Conservation (phyloP, 495 filamentous ascomycete species). For the Letharia columbiana region DNA sequence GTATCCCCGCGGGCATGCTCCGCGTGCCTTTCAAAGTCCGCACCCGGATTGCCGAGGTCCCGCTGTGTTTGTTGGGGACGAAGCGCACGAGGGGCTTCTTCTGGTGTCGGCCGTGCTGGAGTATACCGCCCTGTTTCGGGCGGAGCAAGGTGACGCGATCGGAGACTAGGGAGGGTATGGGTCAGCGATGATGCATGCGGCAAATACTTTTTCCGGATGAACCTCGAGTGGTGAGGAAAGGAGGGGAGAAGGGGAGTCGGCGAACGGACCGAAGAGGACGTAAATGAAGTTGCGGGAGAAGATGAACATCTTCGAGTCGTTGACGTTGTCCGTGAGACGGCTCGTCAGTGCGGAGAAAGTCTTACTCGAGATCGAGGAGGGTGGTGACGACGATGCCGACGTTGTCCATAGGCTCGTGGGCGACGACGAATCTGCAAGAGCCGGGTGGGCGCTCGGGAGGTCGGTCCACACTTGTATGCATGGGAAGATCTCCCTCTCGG, state of each 20-base stretch:
- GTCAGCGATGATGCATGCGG: background rate
- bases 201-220: too few species aligned
- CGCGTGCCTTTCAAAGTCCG: background rate
- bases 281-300: constrained; percentile 1
- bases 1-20: constrained; percentile 4
- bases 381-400: background rate
- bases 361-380: background rate
- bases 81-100: background rate
- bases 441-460: background rate
- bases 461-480: background rate
- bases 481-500: background rate
- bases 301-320: background rate
- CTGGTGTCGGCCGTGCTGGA: background rate
- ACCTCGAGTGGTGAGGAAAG: background rate
- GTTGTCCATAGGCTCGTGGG: background rate
- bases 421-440: background rate
- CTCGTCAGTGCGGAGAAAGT: background rate
- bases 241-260: background rate
- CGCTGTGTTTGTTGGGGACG: background rate
- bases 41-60: background rate
- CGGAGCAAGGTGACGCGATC: background rate
- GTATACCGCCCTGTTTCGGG: background rate
- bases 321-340: background rate
- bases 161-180: background rate
- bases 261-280: background rate